phyloP scores from a whole-genome alignment of 2,329 filamentous ascomycete genomes.

The Septoria linicola region DNA sequence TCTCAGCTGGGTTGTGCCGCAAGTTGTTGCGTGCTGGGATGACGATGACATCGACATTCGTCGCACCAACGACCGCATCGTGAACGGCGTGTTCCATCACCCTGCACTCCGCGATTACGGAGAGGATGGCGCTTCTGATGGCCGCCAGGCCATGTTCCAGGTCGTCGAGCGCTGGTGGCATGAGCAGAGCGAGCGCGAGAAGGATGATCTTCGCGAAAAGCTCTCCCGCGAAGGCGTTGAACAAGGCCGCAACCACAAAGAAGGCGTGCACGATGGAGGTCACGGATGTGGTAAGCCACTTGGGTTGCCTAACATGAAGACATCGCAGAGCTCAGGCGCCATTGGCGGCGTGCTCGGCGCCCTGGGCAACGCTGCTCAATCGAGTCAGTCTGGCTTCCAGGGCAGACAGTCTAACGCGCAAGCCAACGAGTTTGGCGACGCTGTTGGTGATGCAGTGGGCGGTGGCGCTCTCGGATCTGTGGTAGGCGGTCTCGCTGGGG shows the following conservation, averaged over 20 bases:
- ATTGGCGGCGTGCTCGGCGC: slow-evolving; percentile 41
- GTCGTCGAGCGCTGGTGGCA: slow-evolving; percentile 82
- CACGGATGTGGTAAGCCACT: slow-evolving; percentile 82
- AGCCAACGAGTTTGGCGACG: slow-evolving; percentile 45
- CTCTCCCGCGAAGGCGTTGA: slow-evolving; percentile 76
- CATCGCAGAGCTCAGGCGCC: slow-evolving; percentile 45
- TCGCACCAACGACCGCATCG: slow-evolving; percentile 70
- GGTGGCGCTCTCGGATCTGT: slow-evolving; percentile 68
- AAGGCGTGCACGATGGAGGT: slow-evolving; percentile 77
- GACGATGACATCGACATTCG: slow-evolving; percentile 69
- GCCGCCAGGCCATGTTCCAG: slow-evolving; percentile 74
- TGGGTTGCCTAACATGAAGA: slow-evolving; percentile 66
- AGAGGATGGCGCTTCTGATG: slow-evolving; percentile 68
- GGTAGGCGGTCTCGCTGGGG: slow-evolving; percentile 65
- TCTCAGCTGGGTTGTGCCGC: slow-evolving; percentile 79
- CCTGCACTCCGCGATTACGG: slow-evolving; percentile 73
- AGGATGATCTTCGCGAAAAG: slow-evolving; percentile 68
- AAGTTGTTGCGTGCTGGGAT: slow-evolving; percentile 85
- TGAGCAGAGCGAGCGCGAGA: slow-evolving; percentile 60
- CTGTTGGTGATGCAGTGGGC: slow-evolving; percentile 60
- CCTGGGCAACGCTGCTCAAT: slow-evolving; percentile 42
- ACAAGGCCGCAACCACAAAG: slow-evolving; percentile 79
- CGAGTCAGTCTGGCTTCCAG: slow-evolving; percentile 36
- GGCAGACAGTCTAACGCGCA: slow-evolving; percentile 28
- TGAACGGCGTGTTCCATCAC: slow-evolving; percentile 81